Conservation (phyloP, 1,139 yeast genomes). For the Kurtzmaniella quercitrusa region DNA sequence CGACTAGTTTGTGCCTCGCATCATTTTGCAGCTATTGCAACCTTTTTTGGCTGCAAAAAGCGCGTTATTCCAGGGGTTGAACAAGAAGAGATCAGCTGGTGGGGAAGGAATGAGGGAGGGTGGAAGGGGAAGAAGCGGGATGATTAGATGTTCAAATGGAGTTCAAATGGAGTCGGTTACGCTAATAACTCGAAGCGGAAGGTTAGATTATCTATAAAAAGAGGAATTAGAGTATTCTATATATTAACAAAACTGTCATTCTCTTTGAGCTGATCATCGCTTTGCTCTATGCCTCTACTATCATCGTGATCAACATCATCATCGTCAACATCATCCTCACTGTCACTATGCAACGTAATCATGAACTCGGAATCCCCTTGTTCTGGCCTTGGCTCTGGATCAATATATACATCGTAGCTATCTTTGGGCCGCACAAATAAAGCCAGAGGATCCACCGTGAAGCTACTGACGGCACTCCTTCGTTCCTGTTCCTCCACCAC, state of each 20-base stretch:
- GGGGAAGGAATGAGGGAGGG: no score
- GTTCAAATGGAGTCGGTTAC: no score
- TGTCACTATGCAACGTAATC: slow-evolving; percentile 14
- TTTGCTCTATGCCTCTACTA: no score
- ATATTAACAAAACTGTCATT: slow-evolving; percentile 24
- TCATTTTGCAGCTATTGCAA: neutral
- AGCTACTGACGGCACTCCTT: slow-evolving; percentile 27
- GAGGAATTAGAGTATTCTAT: no score
- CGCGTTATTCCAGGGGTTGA: neutral
- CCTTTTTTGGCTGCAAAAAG: neutral
- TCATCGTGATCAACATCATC: no score
- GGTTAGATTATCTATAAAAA: no score
- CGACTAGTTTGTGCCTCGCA: neutral
- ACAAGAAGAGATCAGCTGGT: no score
- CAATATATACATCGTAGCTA: slow-evolving; percentile 27
- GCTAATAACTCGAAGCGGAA: no score
- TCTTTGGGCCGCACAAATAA: slow-evolving; percentile 22
- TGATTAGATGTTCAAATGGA: no score
- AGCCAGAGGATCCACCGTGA: slow-evolving; percentile 27
- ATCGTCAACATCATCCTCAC: slow-evolving; percentile 17
- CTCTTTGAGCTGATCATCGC: slow-evolving; percentile 22
- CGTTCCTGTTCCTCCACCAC: slow-evolving; percentile 13
- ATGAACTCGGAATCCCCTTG: slow-evolving; percentile 15
- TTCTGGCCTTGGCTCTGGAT: slow-evolving; percentile 10
- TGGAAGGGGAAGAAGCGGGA: no score